These are phyloP conservation scores for Sanghuangporus baumii DNA, from an alignment of 1,284 basidiomycete species.

Conservation along the genomic window DNA sequence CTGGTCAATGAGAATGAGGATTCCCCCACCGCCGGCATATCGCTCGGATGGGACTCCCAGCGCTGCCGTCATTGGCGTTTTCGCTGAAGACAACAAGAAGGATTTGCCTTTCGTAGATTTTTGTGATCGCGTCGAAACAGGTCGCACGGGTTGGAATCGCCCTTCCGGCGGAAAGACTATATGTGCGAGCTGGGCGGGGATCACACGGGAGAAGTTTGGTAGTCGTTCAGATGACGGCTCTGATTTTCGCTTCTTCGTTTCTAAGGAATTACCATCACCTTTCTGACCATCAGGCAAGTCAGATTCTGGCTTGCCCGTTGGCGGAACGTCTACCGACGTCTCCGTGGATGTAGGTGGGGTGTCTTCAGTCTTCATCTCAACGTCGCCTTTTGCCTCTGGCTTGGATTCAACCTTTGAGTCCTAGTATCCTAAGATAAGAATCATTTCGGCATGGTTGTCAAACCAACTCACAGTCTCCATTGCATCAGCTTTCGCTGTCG, in stretches of 20 bases:
- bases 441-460: too few species aligned
- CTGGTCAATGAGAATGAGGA: conserved; percentile 72
- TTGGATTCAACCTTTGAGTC: conserved; percentile 49
- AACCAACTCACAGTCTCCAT: conserved; percentile 72
- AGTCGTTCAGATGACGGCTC: conserved; percentile 78
- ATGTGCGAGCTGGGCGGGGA: conserved; percentile 82
- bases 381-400: conserved; percentile 54
- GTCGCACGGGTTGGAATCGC: conserved; percentile 88
- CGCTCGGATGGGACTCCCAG: conserved; percentile 44
- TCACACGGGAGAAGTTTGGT: conserved; percentile 90
- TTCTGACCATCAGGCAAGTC: conserved; percentile 37
- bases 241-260: conserved; percentile 44
- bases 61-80: conserved; percentile 21
- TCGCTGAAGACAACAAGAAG: conserved; percentile 24
- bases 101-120: conserved; percentile 33
- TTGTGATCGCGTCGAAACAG: conserved; percentile 53
- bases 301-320: conserved; percentile 45
- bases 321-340: conserved; percentile 47
- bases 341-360: conserved; percentile 30
- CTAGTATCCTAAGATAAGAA: conserved; percentile 41
- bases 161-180: conserved; percentile 77
- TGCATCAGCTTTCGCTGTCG: conserved; percentile 54
- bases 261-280: conserved; percentile 29
- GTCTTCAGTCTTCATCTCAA: conserved; percentile 71
- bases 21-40: conserved; percentile 76